phyloP scores from a whole-genome alignment of 208 protist genomes.

The Crithidia fasciculata region DNA sequence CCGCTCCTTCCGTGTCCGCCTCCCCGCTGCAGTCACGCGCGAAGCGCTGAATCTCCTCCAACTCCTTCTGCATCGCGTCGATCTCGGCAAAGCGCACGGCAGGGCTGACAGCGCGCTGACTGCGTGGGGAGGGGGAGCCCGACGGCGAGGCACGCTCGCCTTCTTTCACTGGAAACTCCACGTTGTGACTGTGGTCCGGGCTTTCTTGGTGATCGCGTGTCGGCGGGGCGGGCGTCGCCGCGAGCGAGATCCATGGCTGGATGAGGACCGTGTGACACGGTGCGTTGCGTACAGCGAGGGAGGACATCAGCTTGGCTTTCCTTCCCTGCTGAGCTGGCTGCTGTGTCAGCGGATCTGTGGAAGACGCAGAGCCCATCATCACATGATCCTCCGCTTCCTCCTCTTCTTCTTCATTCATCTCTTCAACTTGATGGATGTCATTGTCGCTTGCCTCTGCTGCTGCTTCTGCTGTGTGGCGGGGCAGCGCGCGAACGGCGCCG shows the following conservation, averaged over 20 bases:
- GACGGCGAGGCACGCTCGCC: too few species aligned
- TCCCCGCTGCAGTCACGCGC: neutral
- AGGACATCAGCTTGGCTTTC: neutral
- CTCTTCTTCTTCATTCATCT: neutral
- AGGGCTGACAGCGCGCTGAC: neutral
- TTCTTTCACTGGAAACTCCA: too few species aligned
- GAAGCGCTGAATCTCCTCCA: constrained; percentile 16
- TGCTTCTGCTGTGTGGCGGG: neutral
- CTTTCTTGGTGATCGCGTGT: neutral
- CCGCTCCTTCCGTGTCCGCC: constrained; percentile 6
- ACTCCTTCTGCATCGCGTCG: constrained; percentile 13
- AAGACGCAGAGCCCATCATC: neutral
- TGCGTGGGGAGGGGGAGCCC: too few species aligned
- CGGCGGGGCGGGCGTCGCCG: neutral
- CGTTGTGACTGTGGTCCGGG: too few species aligned
- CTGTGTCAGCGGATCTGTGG: neutral
- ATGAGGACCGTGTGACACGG: constrained; percentile 22
- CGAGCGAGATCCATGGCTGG: constrained; percentile 23
- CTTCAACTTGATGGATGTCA: neutral
- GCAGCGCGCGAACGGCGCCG: constrained; percentile 20
- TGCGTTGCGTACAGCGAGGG: neutral
- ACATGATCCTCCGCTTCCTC: neutral
- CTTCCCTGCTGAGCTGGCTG: too few species aligned
- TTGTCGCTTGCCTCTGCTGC: neutral
- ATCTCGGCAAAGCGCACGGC: constrained; percentile 20